Conservation (phyloP, 108 stramenopile genomes). For the Schizochytrium sp. region DNA sequence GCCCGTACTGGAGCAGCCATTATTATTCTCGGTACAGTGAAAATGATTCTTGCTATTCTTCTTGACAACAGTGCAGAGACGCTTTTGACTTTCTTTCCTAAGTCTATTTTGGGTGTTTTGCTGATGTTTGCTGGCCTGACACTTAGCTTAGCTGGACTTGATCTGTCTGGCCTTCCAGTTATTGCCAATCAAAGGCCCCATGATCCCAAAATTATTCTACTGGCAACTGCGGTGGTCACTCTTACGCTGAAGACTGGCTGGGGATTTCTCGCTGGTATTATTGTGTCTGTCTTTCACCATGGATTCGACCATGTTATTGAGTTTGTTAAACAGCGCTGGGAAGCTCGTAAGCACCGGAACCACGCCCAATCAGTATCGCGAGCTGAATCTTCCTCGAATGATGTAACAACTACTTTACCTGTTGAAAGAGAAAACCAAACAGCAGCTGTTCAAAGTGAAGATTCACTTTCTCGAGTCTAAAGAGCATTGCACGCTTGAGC, state of each 20-base stretch:
- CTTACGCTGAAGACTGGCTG: slow-evolving; percentile 50
- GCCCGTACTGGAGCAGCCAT: slow-evolving; percentile 85
- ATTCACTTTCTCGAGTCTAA: no score
- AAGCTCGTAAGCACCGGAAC: neutral
- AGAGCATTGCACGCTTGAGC: no score
- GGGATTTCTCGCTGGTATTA: slow-evolving; percentile 46
- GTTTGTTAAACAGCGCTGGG: neutral
- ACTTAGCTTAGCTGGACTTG: slow-evolving; percentile 68
- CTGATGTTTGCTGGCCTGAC: slow-evolving; percentile 83
- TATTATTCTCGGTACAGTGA: slow-evolving; percentile 78
- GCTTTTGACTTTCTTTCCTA: slow-evolving; percentile 81
- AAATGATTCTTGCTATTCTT: slow-evolving; percentile 79
- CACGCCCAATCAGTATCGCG: no score
- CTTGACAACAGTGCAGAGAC: slow-evolving; percentile 77
- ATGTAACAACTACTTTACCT: no score
- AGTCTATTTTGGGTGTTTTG: slow-evolving; percentile 81
- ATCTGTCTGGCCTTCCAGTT: neutral
- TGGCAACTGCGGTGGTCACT: slow-evolving; percentile 33
- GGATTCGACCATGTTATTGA: slow-evolving; percentile 28
- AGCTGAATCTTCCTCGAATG: no score
- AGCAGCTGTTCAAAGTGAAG: no score
- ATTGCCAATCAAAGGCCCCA: neutral
- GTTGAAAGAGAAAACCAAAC: no score
- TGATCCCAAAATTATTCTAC: neutral
- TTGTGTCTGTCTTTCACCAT: slow-evolving; percentile 9